phyloP scores from a whole-genome alignment of 148 eudicot genomes.

The Nyssa sinensis region DNA sequence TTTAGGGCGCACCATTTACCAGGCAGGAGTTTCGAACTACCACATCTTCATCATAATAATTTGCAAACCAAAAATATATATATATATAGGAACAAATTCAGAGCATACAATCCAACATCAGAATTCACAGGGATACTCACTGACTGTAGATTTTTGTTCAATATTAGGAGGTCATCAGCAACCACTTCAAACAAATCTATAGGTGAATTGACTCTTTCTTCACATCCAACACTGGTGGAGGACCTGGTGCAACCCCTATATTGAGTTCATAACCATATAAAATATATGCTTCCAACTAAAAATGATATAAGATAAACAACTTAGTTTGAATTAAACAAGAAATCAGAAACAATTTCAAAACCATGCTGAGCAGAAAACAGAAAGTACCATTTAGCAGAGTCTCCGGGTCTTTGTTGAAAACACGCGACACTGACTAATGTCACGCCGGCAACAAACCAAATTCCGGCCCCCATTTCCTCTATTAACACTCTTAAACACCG shows the following conservation, averaged over 20 bases:
- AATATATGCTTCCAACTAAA: neutral
- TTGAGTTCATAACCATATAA: neutral
- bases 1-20: too few relatives aligned
- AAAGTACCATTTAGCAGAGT: constrained; percentile 57
- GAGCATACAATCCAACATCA: constrained; percentile 2
- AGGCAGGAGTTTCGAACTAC: neutral
- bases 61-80: neutral
- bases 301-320: neutral
- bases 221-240: constrained; percentile 50
- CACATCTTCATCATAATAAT: neutral
- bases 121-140: constrained; percentile 37
- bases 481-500: constrained; percentile 31
- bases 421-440: constrained; percentile 39
- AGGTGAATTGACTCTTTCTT: constrained; percentile 43
- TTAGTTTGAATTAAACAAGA: neutral
- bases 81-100: neutral
- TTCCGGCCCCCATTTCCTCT: constrained; percentile 34
- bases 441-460: constrained; percentile 40
- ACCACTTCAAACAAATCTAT: constrained; percentile 71
- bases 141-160: constrained; percentile 75
- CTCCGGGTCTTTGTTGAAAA: constrained; percentile 64
- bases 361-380: neutral
- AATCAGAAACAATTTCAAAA: constrained; percentile 10
- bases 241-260: constrained; percentile 49
- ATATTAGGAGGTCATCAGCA: constrained; percentile 67